Evolutionary conservation across 129 eudicot species (phyloP), one percentile per base, ranked within the genome.

Genomic region (Artemisia argyi): DNA sequence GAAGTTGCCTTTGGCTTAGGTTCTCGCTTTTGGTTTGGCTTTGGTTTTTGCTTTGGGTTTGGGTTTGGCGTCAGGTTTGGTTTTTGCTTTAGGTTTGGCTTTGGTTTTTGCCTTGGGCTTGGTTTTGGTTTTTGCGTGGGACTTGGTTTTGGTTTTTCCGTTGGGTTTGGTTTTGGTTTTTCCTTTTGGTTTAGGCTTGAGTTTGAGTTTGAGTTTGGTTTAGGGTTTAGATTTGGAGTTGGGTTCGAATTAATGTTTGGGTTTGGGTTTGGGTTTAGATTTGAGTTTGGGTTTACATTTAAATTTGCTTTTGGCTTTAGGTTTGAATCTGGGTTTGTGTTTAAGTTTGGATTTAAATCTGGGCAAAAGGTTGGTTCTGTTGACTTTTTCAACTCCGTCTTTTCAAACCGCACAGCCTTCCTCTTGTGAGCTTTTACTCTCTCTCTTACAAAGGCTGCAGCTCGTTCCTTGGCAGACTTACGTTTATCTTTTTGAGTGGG

Each of bases 381-480:
- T 58, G 74, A 62, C 47, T 52, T 32, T 58, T 59, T 47, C 39
- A 12, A 4, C 63, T 54, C 46, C 20, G 17, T 63, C 35, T 20
- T 77, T 51, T 77, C 47, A 77, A 11, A 46, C 32, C 24, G 12
- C 55, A 48, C 11, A 22, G 11, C 2, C 68, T 65, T 78, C 24
- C 18, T 51, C 74, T 61, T 55, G 61, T 57, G 28, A 65, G 72
- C 32, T 26, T 50, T 54, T 58, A 15, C 20, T 57, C 13, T 53
- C 52, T 60, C 44, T 50, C 35, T 71, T 12, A 71, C 73, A 35
- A 54, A 55, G 48, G 76, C 26, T 7, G 79, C 70, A 20, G 65
- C 69, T 9, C 16, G 78, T 71, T 49, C 66, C 67, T 56, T 61
- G 61, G 28, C 68, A 28, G 18, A 39, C 50, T 76, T 82, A 50